A percentile compares a stretch with the other conserved stretches of the same genome.
These are phyloP conservation scores for Ogataea ramenticola DNA, from an alignment of 805 yeast genomes.

Conservation along the genomic window DNA sequence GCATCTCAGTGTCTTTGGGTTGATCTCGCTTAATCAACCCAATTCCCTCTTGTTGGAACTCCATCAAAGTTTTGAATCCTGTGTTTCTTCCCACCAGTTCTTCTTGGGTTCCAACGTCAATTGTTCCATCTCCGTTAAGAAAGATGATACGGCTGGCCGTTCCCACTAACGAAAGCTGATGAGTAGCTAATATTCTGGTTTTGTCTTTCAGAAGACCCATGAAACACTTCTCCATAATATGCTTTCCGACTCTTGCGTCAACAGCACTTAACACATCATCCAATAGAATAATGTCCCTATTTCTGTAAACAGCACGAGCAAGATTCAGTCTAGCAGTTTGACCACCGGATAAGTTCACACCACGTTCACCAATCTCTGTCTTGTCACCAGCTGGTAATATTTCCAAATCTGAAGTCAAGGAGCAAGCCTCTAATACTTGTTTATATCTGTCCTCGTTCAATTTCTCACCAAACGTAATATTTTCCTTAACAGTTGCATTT, in stretches of 20 bases:
- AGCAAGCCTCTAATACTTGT: slow-evolving; percentile 54
- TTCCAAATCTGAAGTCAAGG: slow-evolving; percentile 58
- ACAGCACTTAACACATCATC: slow-evolving; percentile 84
- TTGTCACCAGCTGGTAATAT: slow-evolving; percentile 67
- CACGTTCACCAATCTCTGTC: slow-evolving; percentile 82
- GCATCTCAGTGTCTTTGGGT: slow-evolving; percentile 14
- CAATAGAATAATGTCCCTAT: slow-evolving; percentile 56
- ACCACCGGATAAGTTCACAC: slow-evolving; percentile 80
- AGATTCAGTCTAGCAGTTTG: slow-evolving; percentile 77
- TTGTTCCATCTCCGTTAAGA: slow-evolving; percentile 52
- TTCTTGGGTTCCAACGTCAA: slow-evolving; percentile 52
- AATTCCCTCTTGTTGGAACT: slow-evolving; percentile 27
- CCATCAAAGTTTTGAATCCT: slow-evolving; percentile 45
- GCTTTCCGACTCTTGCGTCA: slow-evolving; percentile 81
- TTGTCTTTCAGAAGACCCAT: slow-evolving; percentile 44
- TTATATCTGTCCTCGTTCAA: slow-evolving; percentile 43
- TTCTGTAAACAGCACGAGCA: slow-evolving; percentile 73
- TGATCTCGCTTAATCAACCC: slow-evolving; percentile 4
- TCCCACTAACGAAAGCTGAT: slow-evolving; percentile 64
- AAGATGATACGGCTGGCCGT: slow-evolving; percentile 64
- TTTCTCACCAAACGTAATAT: slow-evolving; percentile 62
- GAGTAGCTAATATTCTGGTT: slow-evolving; percentile 76
- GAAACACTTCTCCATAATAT: slow-evolving; percentile 64
- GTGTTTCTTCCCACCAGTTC: slow-evolving; percentile 40
- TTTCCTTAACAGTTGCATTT: slow-evolving; percentile 69